Evolutionary conservation across 768 basidiomycete genomes (phyloP), one percentile per base, ranked within the genome.

Genomic region (Amanita subjunquillea): DNA sequence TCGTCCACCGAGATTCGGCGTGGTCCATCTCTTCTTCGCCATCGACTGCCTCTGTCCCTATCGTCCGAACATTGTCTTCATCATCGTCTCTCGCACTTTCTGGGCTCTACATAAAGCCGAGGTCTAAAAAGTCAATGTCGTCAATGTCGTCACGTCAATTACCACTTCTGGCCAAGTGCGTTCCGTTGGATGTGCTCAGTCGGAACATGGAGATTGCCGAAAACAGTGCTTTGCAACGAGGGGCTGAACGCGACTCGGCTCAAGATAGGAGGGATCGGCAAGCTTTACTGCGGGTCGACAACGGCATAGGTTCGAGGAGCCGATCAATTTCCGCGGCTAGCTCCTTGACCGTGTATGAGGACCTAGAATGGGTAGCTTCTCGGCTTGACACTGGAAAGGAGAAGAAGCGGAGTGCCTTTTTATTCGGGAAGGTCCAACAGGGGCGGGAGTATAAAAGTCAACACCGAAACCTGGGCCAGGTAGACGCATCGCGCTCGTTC

Each of bases 251-350:
- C 17, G 50, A 9, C 32, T 32, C 3, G 34, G 7, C 32, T 32
- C 32, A 37, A 22, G 41, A 32, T 43, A 44, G 42, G 50, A 40
- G 50, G n/a, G 40, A 51, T 44, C 40, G 20, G 20, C 51, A 42
- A 36, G 22, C 42, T 43, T 45, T 32, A 34, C 30, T 30, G 7
- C 25, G 43, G 34, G 42, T 27, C 22, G 25, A 45, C 34, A 27
- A 52, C 29, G 22, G 36, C 25, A 37, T 37, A 23, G 51, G 51
- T 52, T 52, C 44, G 51, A 25, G 51, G 43, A 23, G 25, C 42
- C 34, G 42, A 32, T 52, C 51, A 45, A 45, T 45, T 17, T 52
- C 51, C 43, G 51, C 51, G 34, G 43, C 36, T 25, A 37, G 41
- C 8, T 30, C 29, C 22, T 0, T 27, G 8, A 38, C 34, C 2